Evolutionary conservation across 371 early-diverging fungal genomes (phyloP), one percentile per base, ranked within the genome.

Genomic region (Coemansia sp.): DNA sequence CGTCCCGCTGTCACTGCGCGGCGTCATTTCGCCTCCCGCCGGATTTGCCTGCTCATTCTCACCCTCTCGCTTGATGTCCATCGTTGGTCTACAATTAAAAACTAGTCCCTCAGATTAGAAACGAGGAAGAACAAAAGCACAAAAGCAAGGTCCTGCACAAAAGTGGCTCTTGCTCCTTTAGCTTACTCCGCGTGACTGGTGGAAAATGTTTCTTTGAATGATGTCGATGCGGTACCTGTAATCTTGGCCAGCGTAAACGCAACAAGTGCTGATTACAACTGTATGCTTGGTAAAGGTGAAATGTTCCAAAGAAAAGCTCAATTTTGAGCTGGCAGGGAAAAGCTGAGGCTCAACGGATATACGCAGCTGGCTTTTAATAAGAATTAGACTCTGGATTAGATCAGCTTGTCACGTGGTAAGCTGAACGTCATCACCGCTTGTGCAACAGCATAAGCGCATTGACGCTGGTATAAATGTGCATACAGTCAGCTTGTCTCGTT

Each of bases 31-130:
- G 21, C 24, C 40, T 19, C 46, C 63, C 26, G 58, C 40, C 39
- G 54, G 57, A 56, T 52, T 58, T 48, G 58, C 19, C 23, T 39
- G 15, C 21, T 65, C 70, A 39, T 51, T 48, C 11, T 65, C 73
- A 26, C 32, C 65, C 53, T 68, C 69, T 2, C 61, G 48, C 61
- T 41, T 65, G 57, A 53, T 49, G 49, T 69, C 70, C 73, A 72
- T 72, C 59, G 24, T 39, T 36, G 19, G 21, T 51, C 29, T 41
- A 17, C 12, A 12, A 12, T 21, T 12, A 12, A 52, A 52, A 52
- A 52, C 21, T 52, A 17, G n/a, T 46, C 17, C 8, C 46, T 17
- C 46, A 46, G 46, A 46, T 46, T 46, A 46, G 46, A 46, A 46
- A 13, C 46, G 17, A 46, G 17, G 17, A 46, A 13, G 17, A 46